Conservation (phyloP, 345 rosid species). For the Linum usitatissimum region DNA sequence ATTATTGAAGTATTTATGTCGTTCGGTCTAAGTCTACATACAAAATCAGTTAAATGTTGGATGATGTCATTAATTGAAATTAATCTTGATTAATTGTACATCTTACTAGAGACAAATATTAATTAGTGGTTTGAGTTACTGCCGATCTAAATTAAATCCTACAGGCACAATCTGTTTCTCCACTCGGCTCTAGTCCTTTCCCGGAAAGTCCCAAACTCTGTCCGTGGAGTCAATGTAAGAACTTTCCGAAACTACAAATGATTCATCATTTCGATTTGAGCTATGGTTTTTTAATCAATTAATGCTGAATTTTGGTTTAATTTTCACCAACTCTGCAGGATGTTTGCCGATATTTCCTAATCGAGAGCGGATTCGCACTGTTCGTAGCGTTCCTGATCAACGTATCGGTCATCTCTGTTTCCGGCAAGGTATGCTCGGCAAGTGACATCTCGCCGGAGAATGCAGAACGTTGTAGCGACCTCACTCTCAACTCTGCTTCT, state of each 20-base stretch:
- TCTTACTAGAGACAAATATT: too few species aligned
- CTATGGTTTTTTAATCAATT: background rate
- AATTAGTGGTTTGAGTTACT: too few species aligned
- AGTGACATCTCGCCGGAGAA: constrained; percentile 17
- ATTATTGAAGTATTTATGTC: too few species aligned
- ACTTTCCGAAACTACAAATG: too few species aligned
- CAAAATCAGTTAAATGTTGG: too few species aligned
- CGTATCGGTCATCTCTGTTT: constrained; percentile 40
- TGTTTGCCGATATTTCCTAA: constrained; percentile 49
- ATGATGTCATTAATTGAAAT: too few species aligned
- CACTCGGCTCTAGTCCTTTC: constrained; percentile 43
- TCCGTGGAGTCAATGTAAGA: constrained; percentile 29
- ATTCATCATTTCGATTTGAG: too few species aligned
- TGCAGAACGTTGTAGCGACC: constrained; percentile 29
- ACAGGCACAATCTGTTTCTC: constrained; percentile 42
- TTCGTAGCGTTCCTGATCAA: constrained; percentile 55
- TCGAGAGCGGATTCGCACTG: constrained; percentile 57
- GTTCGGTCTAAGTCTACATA: background rate
- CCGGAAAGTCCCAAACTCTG: constrained; percentile 33
- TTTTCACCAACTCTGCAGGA: constrained; percentile 19
- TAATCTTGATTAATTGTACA: too few species aligned
- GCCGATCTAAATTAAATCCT: too few species aligned
- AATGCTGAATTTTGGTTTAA: background rate
- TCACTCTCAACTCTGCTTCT: constrained; percentile 58
- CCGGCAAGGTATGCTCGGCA: constrained; percentile 42